Evolutionary conservation across 2,329 filamentous ascomycete genomes (phyloP), one percentile per base, ranked within the genome.

Genomic region (Fusarium sororula): DNA sequence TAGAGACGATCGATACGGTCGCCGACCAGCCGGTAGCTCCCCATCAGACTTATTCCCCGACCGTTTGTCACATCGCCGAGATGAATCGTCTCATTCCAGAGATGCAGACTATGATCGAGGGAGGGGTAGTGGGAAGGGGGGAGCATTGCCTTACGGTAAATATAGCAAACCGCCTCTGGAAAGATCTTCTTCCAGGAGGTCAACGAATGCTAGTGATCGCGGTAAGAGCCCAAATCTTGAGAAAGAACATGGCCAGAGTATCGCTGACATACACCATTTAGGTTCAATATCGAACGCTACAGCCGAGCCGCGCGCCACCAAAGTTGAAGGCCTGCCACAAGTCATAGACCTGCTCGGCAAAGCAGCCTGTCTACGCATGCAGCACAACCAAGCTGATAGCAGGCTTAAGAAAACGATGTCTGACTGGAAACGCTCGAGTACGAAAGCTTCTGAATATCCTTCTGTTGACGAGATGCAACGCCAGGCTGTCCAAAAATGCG

Each of bases 271-370:
- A 39, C 35, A 35, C 24, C 24, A 17, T 50, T 32, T 37, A 73
- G 72, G 51, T 26, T 56, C 59, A 47, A 57, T 58, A 28, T 39
- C 54, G 7, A 28, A 30, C 24, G 47, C 26, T 10, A 28, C 53
- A 50, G 30, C 56, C 12, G 50, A 44, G 30, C 55, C 35, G 5
- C 59, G 37, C 17, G 38, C 26, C 20, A 37, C 26, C 11, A 39
- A 20, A 28, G 39, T 30, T 22, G 59, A 72, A 7, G 58, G 38
- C 70, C 44, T 76, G 24, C 51, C 51, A 57, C 32, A 18, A 6
- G 18, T 80, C 5, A 63, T 73, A 22, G 74, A 79, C 18, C 39
- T 75, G 5, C n/a, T 80, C 12, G 74, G 70, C 28, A 74, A 81
- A 13, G 74, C 74, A 50, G 64, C 75, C 9, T 57, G 59, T 50